Evolutionary conservation across 2,329 filamentous ascomycete genomes (phyloP), one percentile per base, ranked within the genome.

Genomic region (Penicillium sp.): DNA sequence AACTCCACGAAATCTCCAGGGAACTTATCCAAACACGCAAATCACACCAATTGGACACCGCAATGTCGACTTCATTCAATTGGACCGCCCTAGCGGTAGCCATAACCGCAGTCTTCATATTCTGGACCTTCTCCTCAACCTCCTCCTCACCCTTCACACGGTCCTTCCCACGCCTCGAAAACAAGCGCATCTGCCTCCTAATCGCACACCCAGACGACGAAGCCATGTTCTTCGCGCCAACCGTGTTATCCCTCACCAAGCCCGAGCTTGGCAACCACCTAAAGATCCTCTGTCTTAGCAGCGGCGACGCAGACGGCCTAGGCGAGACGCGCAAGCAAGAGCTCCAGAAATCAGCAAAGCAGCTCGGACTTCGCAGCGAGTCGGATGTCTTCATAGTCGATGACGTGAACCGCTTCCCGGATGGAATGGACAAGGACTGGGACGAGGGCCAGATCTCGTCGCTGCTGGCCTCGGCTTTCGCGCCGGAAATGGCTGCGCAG

Each of bases 121-220:
- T 76, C 65, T 76, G 74, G 74, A 70, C 70, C 1, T 56, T 76
- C 34, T 75, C 72, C 38, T 70, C 74, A 7, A 76, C 74, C 13
- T 66, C 65, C 4, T 65, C 68, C n/a, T 75, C 74, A 8, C 70
- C 72, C 12, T 72, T 75, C 54, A 69, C 69, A 9, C 64, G 66
- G 27, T 66, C 65, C 34, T 75, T 76, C 55, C 89, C 90, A 4
- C 82, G 78, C 42, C 78, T 97, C 60, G 80, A 80, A 64, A 88
- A 90, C 77, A 95, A 96, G 81, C 86, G 90, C 68, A 91, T 99
- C 69, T 89, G 90, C 71, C 83, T 99, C 51, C 80, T 99, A 52
- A 97, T 99, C 68, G 94, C 94, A 23, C 94, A 99, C 76, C 94
- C 94, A 0, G 94, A 99, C 75, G 94, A 99, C 68, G 94, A 99